Conservation (phyloP, 1,139 yeast species). For the Sugiyamaella xylanicola region DNA sequence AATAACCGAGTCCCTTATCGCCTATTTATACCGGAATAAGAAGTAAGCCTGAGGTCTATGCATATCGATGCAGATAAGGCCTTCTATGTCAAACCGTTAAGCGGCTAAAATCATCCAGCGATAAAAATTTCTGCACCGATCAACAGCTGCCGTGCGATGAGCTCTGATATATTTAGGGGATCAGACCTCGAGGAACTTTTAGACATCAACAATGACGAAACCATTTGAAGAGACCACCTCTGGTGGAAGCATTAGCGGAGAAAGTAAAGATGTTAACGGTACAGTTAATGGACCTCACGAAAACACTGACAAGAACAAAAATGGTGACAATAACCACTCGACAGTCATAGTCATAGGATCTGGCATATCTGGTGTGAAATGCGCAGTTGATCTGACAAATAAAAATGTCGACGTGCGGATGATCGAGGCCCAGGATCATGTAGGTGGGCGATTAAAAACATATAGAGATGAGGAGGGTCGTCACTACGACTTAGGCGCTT, state of each 20-base stretch:
- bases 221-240: conserved; percentile 8
- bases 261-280: not conserved
- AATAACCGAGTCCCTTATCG: no score
- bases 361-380: conserved; percentile 79
- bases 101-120: conserved; percentile 4
- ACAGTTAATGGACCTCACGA: no score
- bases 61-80: conserved; percentile 1
- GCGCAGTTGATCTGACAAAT: conserved; percentile 61
- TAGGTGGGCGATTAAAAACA: conserved; percentile 52
- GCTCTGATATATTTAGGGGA: not conserved
- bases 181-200: not conserved
- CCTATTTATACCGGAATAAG: conserved; percentile 4
- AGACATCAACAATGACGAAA: conserved; percentile 3
- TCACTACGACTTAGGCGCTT: conserved; percentile 59
- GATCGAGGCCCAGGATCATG: conserved; percentile 58
- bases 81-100: conserved; percentile 8
- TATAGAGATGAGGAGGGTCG: conserved; percentile 37
- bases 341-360: conserved; percentile 67
- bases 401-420: conserved; percentile 50
- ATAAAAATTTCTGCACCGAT: conserved; percentile 4
- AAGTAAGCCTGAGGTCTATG: not conserved
- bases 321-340: conserved; percentile 2
- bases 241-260: not conserved
- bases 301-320: no score
- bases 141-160: conserved; percentile 5